A percentile compares a stretch with the other conserved stretches of the same genome.
phyloP scores from a whole-genome alignment of 2,329 filamentous ascomycete species.

The Aspergillus fumigatiaffinis region DNA sequence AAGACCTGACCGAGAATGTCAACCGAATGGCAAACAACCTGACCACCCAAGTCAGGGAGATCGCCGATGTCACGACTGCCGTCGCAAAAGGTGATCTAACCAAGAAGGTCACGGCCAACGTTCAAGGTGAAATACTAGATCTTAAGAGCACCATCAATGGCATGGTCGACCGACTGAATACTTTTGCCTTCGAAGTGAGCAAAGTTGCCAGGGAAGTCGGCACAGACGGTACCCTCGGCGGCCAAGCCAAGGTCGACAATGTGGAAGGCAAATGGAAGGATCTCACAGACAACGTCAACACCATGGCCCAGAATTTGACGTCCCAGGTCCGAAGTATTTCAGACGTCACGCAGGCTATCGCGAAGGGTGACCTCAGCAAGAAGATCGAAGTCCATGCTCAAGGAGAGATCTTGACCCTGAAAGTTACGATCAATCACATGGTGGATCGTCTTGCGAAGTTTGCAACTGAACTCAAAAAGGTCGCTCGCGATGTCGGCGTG shows the following conservation, averaged over 20 bases:
- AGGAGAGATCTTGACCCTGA: slow-evolving; percentile 88
- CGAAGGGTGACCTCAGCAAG: slow-evolving; percentile 91
- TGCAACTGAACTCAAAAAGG: slow-evolving; percentile 91
- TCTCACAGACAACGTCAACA: slow-evolving; percentile 64
- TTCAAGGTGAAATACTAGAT: slow-evolving; percentile 88
- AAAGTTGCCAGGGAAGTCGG: slow-evolving; percentile 63
- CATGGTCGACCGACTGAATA: slow-evolving; percentile 63
- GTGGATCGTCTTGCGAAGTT: slow-evolving; percentile 92
- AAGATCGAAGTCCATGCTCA: slow-evolving; percentile 94
- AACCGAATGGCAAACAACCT: slow-evolving; percentile 99
- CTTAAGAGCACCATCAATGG: slow-evolving; percentile 83
- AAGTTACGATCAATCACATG: slow-evolving; percentile 99
- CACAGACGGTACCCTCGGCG: slow-evolving; percentile 61
- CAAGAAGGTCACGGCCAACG: slow-evolving; percentile 92
- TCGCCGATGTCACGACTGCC: slow-evolving; percentile 92
- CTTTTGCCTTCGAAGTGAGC: slow-evolving; percentile 63
- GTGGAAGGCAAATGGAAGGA: slow-evolving; percentile 66
- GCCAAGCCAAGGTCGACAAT: slow-evolving; percentile 61
- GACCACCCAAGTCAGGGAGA: slow-evolving; percentile 95
- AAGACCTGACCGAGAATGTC: slow-evolving; percentile 89
- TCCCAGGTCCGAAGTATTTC: slow-evolving; percentile 81
- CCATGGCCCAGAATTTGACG: slow-evolving; percentile 63
- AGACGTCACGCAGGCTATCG: slow-evolving; percentile 89
- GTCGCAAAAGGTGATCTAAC: slow-evolving; percentile 92
- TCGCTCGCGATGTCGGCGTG: slow-evolving; percentile 93